These are phyloP conservation scores for Acanthochlamys bracteata DNA, from an alignment of 106 monocot genomes.

Conservation along the genomic window DNA sequence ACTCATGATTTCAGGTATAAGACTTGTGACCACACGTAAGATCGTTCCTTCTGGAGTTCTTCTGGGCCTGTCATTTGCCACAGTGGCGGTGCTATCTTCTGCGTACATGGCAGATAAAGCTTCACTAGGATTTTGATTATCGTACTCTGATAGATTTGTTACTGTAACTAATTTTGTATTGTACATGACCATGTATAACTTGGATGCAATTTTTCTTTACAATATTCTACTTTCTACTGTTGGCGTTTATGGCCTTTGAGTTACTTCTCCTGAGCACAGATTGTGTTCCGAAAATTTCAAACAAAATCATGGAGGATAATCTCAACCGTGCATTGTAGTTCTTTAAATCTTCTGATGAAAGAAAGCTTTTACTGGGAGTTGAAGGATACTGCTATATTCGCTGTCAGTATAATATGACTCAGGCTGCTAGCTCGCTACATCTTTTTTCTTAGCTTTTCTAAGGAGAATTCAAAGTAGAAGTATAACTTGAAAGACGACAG, in stretches of 20 bases:
- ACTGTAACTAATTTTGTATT: not conserved
- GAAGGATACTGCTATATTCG: too few species aligned
- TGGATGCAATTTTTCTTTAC: not conserved
- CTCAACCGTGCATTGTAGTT: too few species aligned
- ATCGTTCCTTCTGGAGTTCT: constrained; percentile 61
- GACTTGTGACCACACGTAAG: constrained; percentile 61
- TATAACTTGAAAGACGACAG: too few species aligned
- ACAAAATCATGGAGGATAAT: too few species aligned
- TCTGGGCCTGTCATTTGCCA: constrained; percentile 41
- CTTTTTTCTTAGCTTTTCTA: too few species aligned
- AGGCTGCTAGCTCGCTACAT: too few species aligned
- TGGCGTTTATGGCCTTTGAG: not conserved
- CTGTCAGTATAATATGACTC: too few species aligned
- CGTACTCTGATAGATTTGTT: not conserved
- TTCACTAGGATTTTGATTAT: constrained; percentile 22
- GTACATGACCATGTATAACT: not conserved
- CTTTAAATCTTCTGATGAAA: too few species aligned
- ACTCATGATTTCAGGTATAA: constrained; percentile 41
- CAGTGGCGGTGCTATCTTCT: constrained; percentile 42
- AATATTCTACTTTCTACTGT: not conserved
- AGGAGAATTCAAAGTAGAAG: too few species aligned
- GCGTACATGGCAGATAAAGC: constrained; percentile 57
- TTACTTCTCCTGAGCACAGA: not conserved
- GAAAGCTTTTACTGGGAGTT: too few species aligned
- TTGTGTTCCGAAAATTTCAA: not conserved